Conservation (phyloP, 352 stramenopile species). For the Phytopythium aichiense region DNA sequence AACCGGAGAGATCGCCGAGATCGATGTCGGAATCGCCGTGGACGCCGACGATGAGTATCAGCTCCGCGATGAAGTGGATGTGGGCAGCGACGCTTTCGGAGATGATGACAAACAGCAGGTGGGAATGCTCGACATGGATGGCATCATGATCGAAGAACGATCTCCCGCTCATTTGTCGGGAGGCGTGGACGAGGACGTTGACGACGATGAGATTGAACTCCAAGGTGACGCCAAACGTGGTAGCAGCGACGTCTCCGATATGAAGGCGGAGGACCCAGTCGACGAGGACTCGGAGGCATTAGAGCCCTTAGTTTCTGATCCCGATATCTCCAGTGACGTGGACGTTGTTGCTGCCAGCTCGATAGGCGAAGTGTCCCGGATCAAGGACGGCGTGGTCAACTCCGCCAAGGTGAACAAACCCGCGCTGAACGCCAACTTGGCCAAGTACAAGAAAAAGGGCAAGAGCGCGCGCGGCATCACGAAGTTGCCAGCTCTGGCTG, state of each 20-base stretch:
- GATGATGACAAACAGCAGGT: neutral
- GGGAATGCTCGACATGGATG: neutral
- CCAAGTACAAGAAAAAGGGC: constrained; percentile 74
- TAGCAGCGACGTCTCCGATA: neutral
- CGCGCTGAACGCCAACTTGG: constrained; percentile 52
- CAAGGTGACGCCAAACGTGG: neutral
- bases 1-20: neutral
- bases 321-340: constrained; percentile 48
- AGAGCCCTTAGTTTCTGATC: constrained; percentile 27
- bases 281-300: constrained; percentile 2
- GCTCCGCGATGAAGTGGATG: constrained; percentile 3
- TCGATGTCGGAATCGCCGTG: neutral
- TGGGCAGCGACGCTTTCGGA: neutral
- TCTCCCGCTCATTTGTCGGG: neutral
- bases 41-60: constrained; percentile 1
- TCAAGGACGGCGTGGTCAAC: constrained; percentile 23
- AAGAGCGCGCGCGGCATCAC: constrained; percentile 57
- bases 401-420: constrained; percentile 31
- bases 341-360: constrained; percentile 52
- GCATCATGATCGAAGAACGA: neutral
- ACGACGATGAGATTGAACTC: neutral
- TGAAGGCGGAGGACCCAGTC: neutral
- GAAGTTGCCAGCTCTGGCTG: constrained; percentile 61
- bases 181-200: neutral
- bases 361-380: constrained; percentile 37